Conservation (phyloP, 1,139 yeast genomes). For the Suhomyces chickasaworum region DNA sequence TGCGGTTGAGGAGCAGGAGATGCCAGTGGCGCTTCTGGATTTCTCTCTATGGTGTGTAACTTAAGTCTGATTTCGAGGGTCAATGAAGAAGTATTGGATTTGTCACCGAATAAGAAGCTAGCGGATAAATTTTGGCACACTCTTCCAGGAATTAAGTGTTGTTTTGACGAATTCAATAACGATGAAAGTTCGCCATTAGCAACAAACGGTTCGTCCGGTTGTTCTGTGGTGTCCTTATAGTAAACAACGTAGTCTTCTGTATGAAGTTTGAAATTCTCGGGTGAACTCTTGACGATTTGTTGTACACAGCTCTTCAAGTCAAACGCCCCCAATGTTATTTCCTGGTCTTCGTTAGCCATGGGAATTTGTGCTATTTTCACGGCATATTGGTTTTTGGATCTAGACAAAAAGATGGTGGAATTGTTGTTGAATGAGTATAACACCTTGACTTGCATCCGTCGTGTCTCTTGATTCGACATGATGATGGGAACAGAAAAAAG, state of each 20-base stretch:
- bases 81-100: conserved; percentile 44
- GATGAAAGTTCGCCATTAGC: conserved; percentile 66
- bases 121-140: conserved; percentile 71
- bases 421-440: conserved; percentile 62
- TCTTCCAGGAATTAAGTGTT: conserved; percentile 61
- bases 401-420: conserved; percentile 57
- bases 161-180: conserved; percentile 30
- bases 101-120: conserved; percentile 48
- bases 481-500: conserved; percentile 1
- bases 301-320: conserved; percentile 54
- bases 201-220: conserved; percentile 74
- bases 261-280: conserved; percentile 55
- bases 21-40: conserved; percentile 19
- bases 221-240: conserved; percentile 71
- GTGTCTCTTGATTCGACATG: conserved; percentile 28
- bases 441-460: conserved; percentile 56
- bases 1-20: conserved; percentile 6
- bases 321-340: conserved; percentile 56
- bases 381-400: conserved; percentile 47
- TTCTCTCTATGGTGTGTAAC: conserved; percentile 46
- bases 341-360: conserved; percentile 30
- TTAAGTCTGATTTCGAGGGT: conserved; percentile 68
- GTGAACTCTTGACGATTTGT: conserved; percentile 54
- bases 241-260: conserved; percentile 67
- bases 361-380: conserved; percentile 54